Conservation (phyloP, 306 rosid species). For the Pueraria montana region DNA sequence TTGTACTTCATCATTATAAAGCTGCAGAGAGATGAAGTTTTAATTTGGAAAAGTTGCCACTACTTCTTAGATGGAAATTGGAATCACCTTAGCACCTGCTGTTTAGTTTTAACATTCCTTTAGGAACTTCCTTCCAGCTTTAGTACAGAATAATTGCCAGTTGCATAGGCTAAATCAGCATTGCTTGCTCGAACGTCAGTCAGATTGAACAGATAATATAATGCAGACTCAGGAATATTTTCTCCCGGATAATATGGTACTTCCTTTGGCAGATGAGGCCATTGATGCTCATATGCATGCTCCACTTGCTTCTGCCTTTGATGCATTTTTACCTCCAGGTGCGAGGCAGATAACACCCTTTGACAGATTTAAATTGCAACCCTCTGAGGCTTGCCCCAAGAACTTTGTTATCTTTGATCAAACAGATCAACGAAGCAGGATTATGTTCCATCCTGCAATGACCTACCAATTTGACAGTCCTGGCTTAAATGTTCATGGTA, state of each 20-base stretch:
- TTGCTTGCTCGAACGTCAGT: slow-evolving; percentile 48
- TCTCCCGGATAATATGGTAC: slow-evolving; percentile 62
- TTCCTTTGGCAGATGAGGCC: slow-evolving; percentile 64
- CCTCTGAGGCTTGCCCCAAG: slow-evolving; percentile 88
- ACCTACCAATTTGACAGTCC: slow-evolving; percentile 70
- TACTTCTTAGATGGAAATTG: slow-evolving; percentile 56
- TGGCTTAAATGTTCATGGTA: slow-evolving; percentile 59
- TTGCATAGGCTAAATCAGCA: slow-evolving; percentile 52
- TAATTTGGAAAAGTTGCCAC: slow-evolving; percentile 61
- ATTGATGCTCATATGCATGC: slow-evolving; percentile 61
- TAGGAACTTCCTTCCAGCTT: slow-evolving; percentile 55
- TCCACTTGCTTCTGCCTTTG: slow-evolving; percentile 69
- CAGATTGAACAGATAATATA: slow-evolving; percentile 47
- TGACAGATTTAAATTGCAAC: slow-evolving; percentile 78
- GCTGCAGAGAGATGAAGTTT: slow-evolving; percentile 55
- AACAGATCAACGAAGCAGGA: slow-evolving; percentile 80
- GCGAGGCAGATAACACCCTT: slow-evolving; percentile 66
- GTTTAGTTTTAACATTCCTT: slow-evolving; percentile 57
- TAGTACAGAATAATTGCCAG: slow-evolving; percentile 54
- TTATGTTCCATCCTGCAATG: slow-evolving; percentile 86
- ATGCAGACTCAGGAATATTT: slow-evolving; percentile 79
- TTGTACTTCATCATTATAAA: slow-evolving; percentile 62
- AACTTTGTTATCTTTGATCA: slow-evolving; percentile 90
- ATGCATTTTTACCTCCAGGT: slow-evolving; percentile 67
- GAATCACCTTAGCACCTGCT: slow-evolving; percentile 58